Evolutionary conservation across 1,139 yeast species (phyloP).

Genomic region (Lodderomyces parapsilosis): DNA sequence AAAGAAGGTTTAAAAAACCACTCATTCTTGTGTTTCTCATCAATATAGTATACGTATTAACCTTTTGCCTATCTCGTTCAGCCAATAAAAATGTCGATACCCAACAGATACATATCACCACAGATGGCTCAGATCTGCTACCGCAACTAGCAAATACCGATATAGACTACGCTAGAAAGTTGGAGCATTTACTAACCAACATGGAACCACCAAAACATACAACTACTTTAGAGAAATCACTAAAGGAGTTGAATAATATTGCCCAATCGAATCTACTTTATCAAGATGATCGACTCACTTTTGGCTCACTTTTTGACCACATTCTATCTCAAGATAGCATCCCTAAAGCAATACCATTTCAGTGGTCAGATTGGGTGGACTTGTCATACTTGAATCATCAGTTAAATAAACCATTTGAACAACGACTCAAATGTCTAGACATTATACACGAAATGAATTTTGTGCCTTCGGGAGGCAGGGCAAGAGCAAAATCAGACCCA

Average conservation of each 20-base stretch:
- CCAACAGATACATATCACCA: conserved; percentile 5
- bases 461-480: neutral
- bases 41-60: conserved; percentile 7
- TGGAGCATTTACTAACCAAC: conserved; percentile 7
- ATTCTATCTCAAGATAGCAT: neutral
- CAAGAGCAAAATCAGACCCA: conserved; percentile 4
- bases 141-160: conserved; percentile 11
- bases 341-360: conserved; percentile 28
- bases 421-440: conserved; percentile 20
- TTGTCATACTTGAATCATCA: conserved; percentile 36
- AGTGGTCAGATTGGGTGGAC: conserved; percentile 28
- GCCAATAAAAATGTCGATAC: neutral
- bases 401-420: conserved; percentile 22
- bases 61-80: conserved; percentile 4
- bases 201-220: conserved; percentile 6
- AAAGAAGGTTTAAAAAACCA: conserved; percentile 7
- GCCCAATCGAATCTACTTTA: conserved; percentile 1
- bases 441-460: conserved; percentile 7
- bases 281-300: conserved; percentile 12
- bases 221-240: conserved; percentile 1
- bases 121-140: conserved; percentile 6
- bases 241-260: neutral
- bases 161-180: conserved; percentile 9
- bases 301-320: conserved; percentile 8
- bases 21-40: conserved; percentile 7